Conservation (phyloP, 176 grass and related monocot genomes). For the Aegilops longissima region DNA sequence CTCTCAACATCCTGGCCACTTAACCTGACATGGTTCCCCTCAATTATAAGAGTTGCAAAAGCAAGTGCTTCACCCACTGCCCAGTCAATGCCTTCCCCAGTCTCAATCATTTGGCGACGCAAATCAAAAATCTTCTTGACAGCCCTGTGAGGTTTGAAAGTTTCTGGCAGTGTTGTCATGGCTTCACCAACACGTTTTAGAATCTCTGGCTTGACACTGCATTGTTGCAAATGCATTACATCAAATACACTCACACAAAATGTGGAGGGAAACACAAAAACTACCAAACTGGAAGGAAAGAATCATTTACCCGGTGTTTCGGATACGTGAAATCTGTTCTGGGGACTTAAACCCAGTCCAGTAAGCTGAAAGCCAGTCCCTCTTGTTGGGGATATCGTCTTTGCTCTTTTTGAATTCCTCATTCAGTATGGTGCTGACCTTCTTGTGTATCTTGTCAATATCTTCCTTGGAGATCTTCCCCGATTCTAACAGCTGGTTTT, state of each 20-base stretch:
- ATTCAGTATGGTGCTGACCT: conserved; percentile 77
- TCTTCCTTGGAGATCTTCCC: conserved; percentile 82
- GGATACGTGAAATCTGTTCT: conserved; percentile 95
- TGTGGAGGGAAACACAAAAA: not conserved
- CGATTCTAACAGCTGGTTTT: conserved; percentile 73
- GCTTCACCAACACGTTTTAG: conserved; percentile 96
- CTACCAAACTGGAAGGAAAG: not conserved
- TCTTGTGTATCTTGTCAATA: conserved; percentile 79
- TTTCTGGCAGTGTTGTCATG: conserved; percentile 86
- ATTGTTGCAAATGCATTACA: conserved; percentile 31
- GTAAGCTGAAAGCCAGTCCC: conserved; percentile 99
- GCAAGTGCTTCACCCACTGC: conserved; percentile 93
- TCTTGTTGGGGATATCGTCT: conserved; percentile 79
- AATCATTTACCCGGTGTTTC: conserved; percentile 85
- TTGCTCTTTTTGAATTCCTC: conserved; percentile 92
- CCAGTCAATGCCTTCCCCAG: conserved; percentile 95
- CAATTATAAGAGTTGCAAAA: conserved; percentile 87
- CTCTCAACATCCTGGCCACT: conserved; percentile 99
- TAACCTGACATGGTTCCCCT: conserved; percentile 97
- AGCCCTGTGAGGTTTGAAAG: conserved; percentile 95
- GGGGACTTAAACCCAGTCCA: conserved; percentile 95
- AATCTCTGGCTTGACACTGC: conserved; percentile 93
- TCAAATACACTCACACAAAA: conserved; percentile 3
- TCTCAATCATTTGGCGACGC: conserved; percentile 82
- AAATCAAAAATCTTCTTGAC: conserved; percentile 96